Conservation (phyloP, 257 asterid genomes). For the Jasminum sambac region DNA sequence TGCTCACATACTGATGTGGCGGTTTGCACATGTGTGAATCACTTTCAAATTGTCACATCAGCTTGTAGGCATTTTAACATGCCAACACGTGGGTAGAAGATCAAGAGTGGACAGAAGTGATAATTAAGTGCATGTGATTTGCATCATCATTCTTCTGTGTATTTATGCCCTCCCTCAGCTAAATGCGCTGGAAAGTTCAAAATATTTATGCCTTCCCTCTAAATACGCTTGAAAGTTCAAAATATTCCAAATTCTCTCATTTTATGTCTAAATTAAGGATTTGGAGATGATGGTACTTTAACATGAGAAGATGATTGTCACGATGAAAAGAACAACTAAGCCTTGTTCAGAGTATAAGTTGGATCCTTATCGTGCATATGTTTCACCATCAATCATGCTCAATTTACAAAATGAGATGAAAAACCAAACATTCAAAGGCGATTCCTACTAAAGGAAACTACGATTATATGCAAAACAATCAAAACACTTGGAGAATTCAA, state of each 20-base stretch:
- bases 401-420: neutral
- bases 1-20: no score
- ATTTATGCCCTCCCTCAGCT: neutral
- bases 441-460: neutral
- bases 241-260: neutral
- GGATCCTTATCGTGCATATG: neutral
- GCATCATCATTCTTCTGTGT: neutral
- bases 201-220: neutral
- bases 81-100: no score
- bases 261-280: neutral
- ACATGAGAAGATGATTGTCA: neutral
- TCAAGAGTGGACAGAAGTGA: no score
- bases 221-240: neutral
- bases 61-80: no score
- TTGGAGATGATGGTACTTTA: neutral
- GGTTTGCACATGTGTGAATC: no score
- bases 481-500: neutral
- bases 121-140: neutral
- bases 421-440: neutral
- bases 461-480: neutral
- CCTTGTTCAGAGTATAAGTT: neutral
- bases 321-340: neutral
- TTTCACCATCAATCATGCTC: neutral
- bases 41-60: no score
- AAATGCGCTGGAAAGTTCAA: neutral